Base-by-base conservation (phyloP, 495 filamentous ascomycete species). In the Hypomontagnella submonticulosa region DNA sequence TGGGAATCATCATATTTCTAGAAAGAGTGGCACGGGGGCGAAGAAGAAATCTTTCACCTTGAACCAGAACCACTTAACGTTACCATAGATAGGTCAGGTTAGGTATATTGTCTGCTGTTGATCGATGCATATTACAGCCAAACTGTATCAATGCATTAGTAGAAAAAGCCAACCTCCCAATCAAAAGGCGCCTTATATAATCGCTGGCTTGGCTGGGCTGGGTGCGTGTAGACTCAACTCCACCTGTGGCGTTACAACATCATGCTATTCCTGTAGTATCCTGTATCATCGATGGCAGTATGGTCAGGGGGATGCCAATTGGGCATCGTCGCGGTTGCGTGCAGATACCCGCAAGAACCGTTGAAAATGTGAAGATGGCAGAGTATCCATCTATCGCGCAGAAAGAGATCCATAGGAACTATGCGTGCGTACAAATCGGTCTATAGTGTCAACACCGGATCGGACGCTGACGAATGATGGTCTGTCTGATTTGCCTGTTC, bases 341-440 rank as follows among this genome's bases (percentile, higher is more conserved):
- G 65, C 65, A 68, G 59, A 36, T 63, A 60, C 36, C 65, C 59
- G 65, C 59, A 68, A 38, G 65, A 63, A 59, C 65, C 65, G 42
- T 57, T 50, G 9, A 10, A 11, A 60, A 15, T 9, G 8, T 11
- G 36, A 51, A 54, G 27, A 18, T 20, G 65, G 65, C 43, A 38
- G 23, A 43, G 49, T 55, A 43, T 49, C 59, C 59, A 60, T 40
- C 50, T 32, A 59, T 68, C 65, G 20, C 32, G 30, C 42, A 56
- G 43, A 51, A 40, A 51, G 27, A 51, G 49, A 55, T 60, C 48
- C 59, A 68, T 63, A 57, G 43, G 38, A 59, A 23, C 12, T 41
- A 59, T 68, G 65, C 59, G 50, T 50, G 49, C 32, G 43, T 68
- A 63, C 59, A 41, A 55, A 68, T 68, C 49, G 54, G 65, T 63